These are phyloP conservation scores for Butyriboletus appendiculatus DNA, from an alignment of 1,284 basidiomycete genomes.

Conservation along the genomic window DNA sequence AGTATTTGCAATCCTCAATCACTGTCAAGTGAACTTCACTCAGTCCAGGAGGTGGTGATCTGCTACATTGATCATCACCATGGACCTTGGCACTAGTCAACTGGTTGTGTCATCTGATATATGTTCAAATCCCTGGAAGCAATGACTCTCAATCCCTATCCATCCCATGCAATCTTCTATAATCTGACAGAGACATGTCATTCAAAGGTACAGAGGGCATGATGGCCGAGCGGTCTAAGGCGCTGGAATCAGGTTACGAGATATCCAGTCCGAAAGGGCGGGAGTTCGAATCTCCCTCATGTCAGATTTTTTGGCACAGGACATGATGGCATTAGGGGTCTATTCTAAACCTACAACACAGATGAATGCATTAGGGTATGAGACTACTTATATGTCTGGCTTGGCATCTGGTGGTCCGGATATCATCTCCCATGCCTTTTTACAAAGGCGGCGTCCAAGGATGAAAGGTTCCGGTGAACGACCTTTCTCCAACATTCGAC, in stretches of 20 bases:
- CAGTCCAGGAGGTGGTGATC: neutral
- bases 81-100: neutral
- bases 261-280: conserved; percentile 45
- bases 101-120: neutral
- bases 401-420: conserved; percentile 36
- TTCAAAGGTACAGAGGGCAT: conserved; percentile 26
- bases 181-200: neutral
- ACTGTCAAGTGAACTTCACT: neutral
- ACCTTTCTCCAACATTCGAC: conserved; percentile 55
- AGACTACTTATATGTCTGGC: conserved; percentile 21
- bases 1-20: too few species aligned
- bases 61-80: neutral
- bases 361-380: conserved; percentile 26
- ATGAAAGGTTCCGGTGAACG: conserved; percentile 53
- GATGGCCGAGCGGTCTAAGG: conserved; percentile 69
- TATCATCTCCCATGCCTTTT: conserved; percentile 48
- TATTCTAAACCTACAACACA: conserved; percentile 13
- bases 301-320: conserved; percentile 28
- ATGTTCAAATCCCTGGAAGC: too few species aligned
- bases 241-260: conserved; percentile 42
- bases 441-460: conserved; percentile 50
- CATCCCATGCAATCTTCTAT: neutral
- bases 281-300: conserved; percentile 49
- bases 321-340: neutral
- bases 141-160: neutral